Conservation (phyloP, 768 basidiomycete genomes). For the Podaxis sp. region DNA sequence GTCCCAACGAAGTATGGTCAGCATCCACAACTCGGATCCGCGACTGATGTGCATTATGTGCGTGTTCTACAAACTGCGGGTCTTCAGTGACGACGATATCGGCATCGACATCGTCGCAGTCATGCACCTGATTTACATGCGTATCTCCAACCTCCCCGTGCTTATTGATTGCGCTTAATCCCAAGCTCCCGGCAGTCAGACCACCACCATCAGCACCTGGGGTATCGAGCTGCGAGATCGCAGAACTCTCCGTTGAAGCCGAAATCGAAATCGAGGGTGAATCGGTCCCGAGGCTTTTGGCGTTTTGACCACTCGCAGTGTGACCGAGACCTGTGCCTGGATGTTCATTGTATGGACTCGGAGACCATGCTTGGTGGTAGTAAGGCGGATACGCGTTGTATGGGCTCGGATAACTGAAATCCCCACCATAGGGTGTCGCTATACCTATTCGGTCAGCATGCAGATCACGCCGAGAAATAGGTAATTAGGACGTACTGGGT, state of each 20-base stretch:
- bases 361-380: constrained; percentile 5
- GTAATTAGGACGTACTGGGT: not conserved
- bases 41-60: constrained; percentile 37
- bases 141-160: not conserved
- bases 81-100: constrained; percentile 33
- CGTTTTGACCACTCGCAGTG: constrained; percentile 14
- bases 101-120: constrained; percentile 24
- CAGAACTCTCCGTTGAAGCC: not conserved
- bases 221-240: not conserved
- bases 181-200: not conserved
- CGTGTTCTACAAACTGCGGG: constrained; percentile 38
- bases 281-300: constrained; percentile 8
- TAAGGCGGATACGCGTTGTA: constrained; percentile 1
- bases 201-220: not conserved
- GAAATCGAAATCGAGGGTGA: constrained; percentile 6
- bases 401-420: not conserved
- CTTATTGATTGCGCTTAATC: not conserved
- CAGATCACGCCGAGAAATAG: not conserved
- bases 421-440: constrained; percentile 1
- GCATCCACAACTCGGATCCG: constrained; percentile 22
- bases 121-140: constrained; percentile 15
- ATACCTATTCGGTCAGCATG: not conserved
- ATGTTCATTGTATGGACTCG: constrained; percentile 1
- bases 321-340: constrained; percentile 9
- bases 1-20: not conserved